phyloP scores from a whole-genome alignment of 2,329 filamentous ascomycete species.

The Rhytidhysteron rufulum region DNA sequence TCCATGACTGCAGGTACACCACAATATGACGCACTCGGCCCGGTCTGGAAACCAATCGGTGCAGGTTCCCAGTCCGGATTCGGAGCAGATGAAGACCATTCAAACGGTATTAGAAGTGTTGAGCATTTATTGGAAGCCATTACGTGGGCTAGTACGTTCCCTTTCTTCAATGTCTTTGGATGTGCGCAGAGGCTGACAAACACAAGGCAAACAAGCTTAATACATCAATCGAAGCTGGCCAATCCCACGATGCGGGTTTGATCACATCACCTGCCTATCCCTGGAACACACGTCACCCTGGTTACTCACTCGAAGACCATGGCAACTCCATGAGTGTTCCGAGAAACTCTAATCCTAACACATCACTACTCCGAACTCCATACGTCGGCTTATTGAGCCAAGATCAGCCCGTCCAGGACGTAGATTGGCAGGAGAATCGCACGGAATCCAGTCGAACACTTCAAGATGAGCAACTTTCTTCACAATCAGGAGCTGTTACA shows the following conservation, averaged over 20 bases:
- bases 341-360: background rate
- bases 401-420: background rate
- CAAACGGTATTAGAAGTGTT: conserved; percentile 4
- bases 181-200: background rate
- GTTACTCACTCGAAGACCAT: conserved; percentile 1
- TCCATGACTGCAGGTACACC: conserved; percentile 1
- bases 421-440: background rate
- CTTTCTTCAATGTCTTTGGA: background rate
- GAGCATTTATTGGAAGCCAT: conserved; percentile 5
- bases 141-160: conserved; percentile 2
- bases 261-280: conserved; percentile 2
- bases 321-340: background rate
- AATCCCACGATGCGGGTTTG: background rate
- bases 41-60: background rate
- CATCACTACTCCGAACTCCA: background rate
- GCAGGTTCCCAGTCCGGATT: conserved; percentile 1
- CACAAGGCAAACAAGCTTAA: conserved; percentile 1
- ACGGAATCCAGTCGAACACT: background rate
- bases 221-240: background rate
- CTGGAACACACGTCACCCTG: conserved; percentile 1
- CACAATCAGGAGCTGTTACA: background rate
- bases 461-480: background rate
- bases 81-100: conserved; percentile 4
- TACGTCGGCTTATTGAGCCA: background rate
- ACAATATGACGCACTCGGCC: background rate